Evolutionary conservation across 768 basidiomycete species (phyloP).

Genomic region (Boletus coccyginus): DNA sequence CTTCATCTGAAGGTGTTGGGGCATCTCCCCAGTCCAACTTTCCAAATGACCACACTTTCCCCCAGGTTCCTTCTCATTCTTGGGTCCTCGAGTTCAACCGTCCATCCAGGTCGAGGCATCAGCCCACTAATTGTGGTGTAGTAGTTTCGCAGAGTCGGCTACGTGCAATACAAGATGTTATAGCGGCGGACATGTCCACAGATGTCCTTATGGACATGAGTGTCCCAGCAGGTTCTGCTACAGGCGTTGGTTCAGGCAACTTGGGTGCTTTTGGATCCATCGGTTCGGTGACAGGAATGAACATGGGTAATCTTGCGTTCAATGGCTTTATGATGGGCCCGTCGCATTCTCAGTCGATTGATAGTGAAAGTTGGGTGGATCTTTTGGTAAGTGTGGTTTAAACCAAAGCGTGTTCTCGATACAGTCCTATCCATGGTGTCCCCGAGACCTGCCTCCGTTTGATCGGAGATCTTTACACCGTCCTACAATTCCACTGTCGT

Average conservation of each 20-base stretch:
- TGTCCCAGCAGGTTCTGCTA: conserved; percentile 11
- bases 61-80: conserved; percentile 29
- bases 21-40: conserved; percentile 9
- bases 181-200: conserved; percentile 30
- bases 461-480: neutral
- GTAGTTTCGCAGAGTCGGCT: conserved; percentile 73
- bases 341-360: conserved; percentile 18
- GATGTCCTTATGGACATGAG: conserved; percentile 26
- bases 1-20: conserved; percentile 20
- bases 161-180: conserved; percentile 70
- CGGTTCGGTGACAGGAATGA: conserved; percentile 16
- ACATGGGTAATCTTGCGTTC: conserved; percentile 26
- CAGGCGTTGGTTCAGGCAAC: conserved; percentile 17
- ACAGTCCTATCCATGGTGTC: neutral
- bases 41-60: conserved; percentile 26
- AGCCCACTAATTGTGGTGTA: conserved; percentile 50
- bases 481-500: neutral
- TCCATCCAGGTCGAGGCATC: conserved; percentile 28
- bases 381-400: conserved; percentile 25
- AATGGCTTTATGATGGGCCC: conserved; percentile 21
- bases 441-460: neutral
- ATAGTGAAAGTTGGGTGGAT: conserved; percentile 30
- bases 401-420: neutral
- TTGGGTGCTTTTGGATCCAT: conserved; percentile 26
- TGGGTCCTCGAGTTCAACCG: conserved; percentile 76